Conservation (phyloP, 129 eudicot species). For the Chrysanthemum makinoi region DNA sequence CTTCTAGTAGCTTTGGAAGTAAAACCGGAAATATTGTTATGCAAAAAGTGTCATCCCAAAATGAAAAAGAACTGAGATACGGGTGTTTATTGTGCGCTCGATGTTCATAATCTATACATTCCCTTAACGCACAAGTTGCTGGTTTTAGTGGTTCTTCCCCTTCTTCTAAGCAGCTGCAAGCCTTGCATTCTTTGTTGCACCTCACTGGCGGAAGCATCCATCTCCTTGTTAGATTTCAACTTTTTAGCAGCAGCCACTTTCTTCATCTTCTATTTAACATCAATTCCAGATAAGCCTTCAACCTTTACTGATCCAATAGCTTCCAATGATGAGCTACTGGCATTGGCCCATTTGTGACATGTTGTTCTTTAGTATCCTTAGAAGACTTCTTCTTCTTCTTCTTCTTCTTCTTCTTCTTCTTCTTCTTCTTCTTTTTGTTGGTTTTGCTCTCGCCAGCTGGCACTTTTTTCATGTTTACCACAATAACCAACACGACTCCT, state of each 20-base stretch:
- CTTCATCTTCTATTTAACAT: slow-evolving; percentile 73
- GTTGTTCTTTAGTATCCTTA: no score
- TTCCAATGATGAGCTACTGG: slow-evolving; percentile 29
- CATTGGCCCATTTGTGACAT: slow-evolving; percentile 1
- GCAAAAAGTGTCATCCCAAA: slow-evolving; percentile 28
- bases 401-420: no score
- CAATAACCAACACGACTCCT: no score
- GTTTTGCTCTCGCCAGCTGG: no score
- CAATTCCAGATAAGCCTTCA: slow-evolving; percentile 58
- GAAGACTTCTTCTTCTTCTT: no score
- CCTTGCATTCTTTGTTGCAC: slow-evolving; percentile 82
- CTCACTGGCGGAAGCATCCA: slow-evolving; percentile 75
- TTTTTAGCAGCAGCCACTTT: slow-evolving; percentile 70
- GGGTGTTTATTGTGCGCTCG: slow-evolving; percentile 39
- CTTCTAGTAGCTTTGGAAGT: slow-evolving; percentile 18
- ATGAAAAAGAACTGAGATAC: slow-evolving; percentile 17
- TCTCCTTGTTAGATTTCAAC: slow-evolving; percentile 78
- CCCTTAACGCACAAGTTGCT: slow-evolving; percentile 76
- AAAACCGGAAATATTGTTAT: slow-evolving; percentile 33
- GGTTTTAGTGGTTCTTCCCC: slow-evolving; percentile 95
- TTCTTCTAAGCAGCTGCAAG: slow-evolving; percentile 67
- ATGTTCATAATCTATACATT: background rate
- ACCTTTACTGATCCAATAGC: slow-evolving; percentile 45
- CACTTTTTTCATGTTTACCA: no score
- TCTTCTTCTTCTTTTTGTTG: no score